Conservation (phyloP, 331 rosid species). For the Quercus lobata region DNA sequence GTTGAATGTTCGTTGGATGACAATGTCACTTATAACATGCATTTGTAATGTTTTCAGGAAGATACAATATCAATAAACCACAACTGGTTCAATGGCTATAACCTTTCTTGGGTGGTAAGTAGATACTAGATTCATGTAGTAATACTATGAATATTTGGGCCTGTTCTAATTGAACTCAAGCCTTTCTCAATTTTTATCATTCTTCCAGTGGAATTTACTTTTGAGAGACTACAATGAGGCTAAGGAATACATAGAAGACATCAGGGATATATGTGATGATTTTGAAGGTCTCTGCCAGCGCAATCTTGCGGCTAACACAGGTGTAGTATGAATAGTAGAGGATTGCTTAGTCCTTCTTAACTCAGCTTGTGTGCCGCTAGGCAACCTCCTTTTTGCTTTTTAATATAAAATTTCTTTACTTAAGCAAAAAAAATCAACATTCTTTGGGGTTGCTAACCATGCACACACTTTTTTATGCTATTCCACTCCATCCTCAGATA, state of each 20-base stretch:
- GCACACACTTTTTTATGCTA: background rate
- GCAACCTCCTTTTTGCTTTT: no score
- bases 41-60: slow-evolving; percentile 41
- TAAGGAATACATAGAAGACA: slow-evolving; percentile 87
- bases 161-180: background rate
- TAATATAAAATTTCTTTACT: no score
- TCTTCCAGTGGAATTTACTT: slow-evolving; percentile 76
- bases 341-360: background rate
- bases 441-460: background rate
- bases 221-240: slow-evolving; percentile 78
- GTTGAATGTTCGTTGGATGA: background rate
- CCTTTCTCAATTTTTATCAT: background rate
- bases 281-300: slow-evolving; percentile 96
- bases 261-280: slow-evolving; percentile 81
- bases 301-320: slow-evolving; percentile 95
- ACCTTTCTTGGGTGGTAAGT: slow-evolving; percentile 79
- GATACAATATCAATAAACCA: slow-evolving; percentile 87
- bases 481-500: background rate
- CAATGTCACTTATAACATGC: background rate
- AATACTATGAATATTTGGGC: background rate
- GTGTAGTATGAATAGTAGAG: slow-evolving; percentile 27
- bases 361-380: background rate
- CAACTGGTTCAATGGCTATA: slow-evolving; percentile 88
- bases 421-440: background rate
- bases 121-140: background rate